Evolutionary conservation across 164 flowering plant genomes (phyloP), one percentile per base, ranked within the genome.

Genomic region (Paratinospora sagittata): DNA sequence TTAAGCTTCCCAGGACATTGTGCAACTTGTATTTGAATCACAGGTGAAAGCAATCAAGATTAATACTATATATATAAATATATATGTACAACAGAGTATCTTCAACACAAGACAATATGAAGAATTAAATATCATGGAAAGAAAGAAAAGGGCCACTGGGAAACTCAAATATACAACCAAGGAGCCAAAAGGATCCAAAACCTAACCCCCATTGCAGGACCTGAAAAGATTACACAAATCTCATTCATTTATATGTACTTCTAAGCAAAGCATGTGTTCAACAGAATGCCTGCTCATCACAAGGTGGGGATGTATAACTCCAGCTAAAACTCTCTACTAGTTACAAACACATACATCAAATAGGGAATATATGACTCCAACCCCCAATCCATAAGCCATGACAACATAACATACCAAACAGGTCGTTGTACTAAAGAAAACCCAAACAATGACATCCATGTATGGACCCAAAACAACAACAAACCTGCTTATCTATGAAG

Each of bases 401-500:
- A 43, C 39, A 71, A 45, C 23, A n/a, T n/a, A 27, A 49, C 70
- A 45, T 57, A 64, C 67, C 30, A 21, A 43, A 47, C 71, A 34
- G 26, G 69, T 14, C 61, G 68, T 33, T 64, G 58, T 65, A 27
- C 8, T 45, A 66, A n/a, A 55, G n/a, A 47, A 30, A 43, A 21
- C 61, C 27, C 19, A 55, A 67, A 30, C 30, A 27, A 27, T 27
- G 66, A 60, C 47, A 77, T 61, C n/a, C n/a, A n/a, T 47, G 70
- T 60, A 65, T 21, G 12, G 24, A 39, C 60, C 21, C 61, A 23
- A 63, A 12, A n/a, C 19, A n/a, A 27, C 52, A 68, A 37, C 49
- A 27, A 70, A 64, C 69, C 26, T 57, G 39, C 69, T 67, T 27
- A 72, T 67, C 9, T 63, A 72, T 55, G 70, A 74, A 36, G 80